Conservation (phyloP, 768 basidiomycete species). For the Phlebiopsis gigantea region DNA sequence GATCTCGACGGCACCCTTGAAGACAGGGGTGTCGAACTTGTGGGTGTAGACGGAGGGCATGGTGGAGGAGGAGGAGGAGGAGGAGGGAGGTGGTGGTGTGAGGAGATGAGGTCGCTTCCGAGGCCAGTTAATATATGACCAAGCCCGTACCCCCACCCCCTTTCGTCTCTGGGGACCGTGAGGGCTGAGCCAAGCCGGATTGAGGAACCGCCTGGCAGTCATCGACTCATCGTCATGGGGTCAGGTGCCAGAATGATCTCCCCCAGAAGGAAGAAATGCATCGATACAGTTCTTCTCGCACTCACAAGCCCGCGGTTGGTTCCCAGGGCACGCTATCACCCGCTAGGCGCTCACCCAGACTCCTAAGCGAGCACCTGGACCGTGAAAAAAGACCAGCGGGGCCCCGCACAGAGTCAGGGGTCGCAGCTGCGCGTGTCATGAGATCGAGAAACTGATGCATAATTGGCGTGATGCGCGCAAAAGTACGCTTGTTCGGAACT, state of each 20-base stretch:
- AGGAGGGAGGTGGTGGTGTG: background rate
- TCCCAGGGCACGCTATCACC: background rate
- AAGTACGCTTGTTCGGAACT: background rate
- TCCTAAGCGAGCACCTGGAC: background rate
- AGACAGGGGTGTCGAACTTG: conserved; percentile 47
- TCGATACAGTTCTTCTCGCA: background rate
- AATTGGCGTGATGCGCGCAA: background rate
- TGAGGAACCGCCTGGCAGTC: background rate
- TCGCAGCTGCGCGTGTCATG: background rate
- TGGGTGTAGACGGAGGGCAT: conserved; percentile 43
- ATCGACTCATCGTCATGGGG: conserved; percentile 1
- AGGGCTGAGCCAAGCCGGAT: background rate
- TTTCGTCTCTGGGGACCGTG: background rate
- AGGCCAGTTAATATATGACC: too few species aligned
- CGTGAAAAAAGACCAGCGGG: background rate
- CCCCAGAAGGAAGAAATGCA: background rate
- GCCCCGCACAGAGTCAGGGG: conserved; percentile 2
- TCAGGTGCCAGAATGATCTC: background rate
- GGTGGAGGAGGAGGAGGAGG: conserved; percentile 13
- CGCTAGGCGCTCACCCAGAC: background rate
- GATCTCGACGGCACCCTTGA: conserved; percentile 53
- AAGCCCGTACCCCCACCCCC: background rate
- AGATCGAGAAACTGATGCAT: background rate
- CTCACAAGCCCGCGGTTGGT: background rate
- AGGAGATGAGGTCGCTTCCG: too few species aligned